Evolutionary conservation across 441 rosid species (phyloP).

Genomic region (Breynia disticha): DNA sequence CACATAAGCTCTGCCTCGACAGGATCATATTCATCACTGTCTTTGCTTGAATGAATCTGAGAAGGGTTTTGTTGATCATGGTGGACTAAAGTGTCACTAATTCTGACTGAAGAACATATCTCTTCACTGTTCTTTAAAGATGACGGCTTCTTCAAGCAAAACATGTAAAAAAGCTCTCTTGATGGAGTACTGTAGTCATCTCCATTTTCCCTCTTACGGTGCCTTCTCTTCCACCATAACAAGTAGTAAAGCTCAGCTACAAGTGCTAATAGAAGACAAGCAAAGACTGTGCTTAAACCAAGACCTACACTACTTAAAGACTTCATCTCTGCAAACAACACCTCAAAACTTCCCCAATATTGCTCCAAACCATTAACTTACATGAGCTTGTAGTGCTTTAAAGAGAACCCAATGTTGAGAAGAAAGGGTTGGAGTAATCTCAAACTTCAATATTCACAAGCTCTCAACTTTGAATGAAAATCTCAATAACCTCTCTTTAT

Average conservation of each 20-base stretch:
- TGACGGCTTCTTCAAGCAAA: conserved; percentile 58
- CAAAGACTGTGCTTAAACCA: conserved; percentile 81
- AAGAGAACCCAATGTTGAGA: conserved; percentile 11
- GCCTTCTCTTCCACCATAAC: conserved; percentile 81
- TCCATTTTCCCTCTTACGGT: conserved; percentile 28
- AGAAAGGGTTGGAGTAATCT: conserved; percentile 15
- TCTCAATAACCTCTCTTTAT: conserved; percentile 13
- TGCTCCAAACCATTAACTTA: not conserved
- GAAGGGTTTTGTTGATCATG: conserved; percentile 21
- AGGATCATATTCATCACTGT: conserved; percentile 29
- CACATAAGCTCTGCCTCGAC: conserved; percentile 40
- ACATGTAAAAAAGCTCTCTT: conserved; percentile 60
- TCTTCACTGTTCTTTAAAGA: conserved; percentile 32
- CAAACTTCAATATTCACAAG: conserved; percentile 23
- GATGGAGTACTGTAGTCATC: conserved; percentile 59
- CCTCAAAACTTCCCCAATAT: conserved; percentile 4
- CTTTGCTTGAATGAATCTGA: conserved; percentile 13
- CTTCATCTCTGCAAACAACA: conserved; percentile 44
- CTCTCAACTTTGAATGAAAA: conserved; percentile 20
- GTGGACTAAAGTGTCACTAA: conserved; percentile 23
- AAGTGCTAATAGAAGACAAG: conserved; percentile 66
- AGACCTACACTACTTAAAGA: conserved; percentile 86
- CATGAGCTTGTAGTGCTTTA: not conserved
- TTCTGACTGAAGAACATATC: conserved; percentile 23
- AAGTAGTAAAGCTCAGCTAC: conserved; percentile 74